phyloP scores from a whole-genome alignment of 2,329 filamentous ascomycete species.

The Colletotrichum australisinense region DNA sequence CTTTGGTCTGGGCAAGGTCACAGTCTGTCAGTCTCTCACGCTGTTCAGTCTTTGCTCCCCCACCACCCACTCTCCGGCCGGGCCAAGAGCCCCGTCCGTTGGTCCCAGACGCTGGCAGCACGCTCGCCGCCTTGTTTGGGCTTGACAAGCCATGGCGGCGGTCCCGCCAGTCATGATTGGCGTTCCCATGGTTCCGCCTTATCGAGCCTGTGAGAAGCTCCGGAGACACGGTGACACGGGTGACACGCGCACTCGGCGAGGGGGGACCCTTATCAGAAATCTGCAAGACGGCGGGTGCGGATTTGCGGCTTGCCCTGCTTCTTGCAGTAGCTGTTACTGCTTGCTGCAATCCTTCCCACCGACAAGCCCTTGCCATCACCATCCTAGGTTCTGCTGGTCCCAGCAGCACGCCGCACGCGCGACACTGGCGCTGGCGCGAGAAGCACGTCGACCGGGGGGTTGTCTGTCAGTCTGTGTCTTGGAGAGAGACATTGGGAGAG shows the following conservation, averaged over 20 bases:
- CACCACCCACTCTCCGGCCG: conserved; percentile 11
- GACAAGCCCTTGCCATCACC: background rate
- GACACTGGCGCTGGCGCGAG: background rate
- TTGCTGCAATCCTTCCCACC: background rate
- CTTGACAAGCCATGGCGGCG: conserved; percentile 32
- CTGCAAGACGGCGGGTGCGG: conserved; percentile 32
- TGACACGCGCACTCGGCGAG: background rate
- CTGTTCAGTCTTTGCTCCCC: background rate
- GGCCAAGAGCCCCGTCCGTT: conserved; percentile 25
- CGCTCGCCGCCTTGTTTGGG: conserved; percentile 26
- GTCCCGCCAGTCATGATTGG: conserved; percentile 30
- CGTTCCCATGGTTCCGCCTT: conserved; percentile 18
- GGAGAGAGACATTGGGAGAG: background rate
- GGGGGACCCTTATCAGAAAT: conserved; percentile 29
- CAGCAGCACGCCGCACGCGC: conserved; percentile 9
- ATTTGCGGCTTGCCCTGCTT: conserved; percentile 30
- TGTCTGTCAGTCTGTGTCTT: background rate
- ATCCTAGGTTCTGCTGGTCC: background rate
- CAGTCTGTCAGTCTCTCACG: background rate
- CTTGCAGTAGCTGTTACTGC: background rate
- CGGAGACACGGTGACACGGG: background rate
- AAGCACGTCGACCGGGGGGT: background rate
- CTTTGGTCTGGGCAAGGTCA: conserved; percentile 11
- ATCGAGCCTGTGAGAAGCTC: conserved; percentile 22
- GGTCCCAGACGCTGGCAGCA: conserved; percentile 30